Conservation (phyloP, 2,329 filamentous ascomycete species). For the Talaromyces amestolkiae region DNA sequence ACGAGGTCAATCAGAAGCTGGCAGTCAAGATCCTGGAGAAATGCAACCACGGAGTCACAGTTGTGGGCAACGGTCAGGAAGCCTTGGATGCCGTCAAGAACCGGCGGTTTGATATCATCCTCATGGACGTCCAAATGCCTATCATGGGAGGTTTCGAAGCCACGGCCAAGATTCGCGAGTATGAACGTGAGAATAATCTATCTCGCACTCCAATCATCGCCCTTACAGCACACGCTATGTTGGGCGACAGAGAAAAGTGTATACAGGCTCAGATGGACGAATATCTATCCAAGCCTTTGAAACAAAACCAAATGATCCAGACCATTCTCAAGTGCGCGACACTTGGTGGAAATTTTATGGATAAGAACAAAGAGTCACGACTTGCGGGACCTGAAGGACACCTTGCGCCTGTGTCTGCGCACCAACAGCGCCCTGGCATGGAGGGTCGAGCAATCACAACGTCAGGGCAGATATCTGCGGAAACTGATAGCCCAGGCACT, state of each 20-base stretch:
- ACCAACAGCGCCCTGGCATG: conserved; percentile 51
- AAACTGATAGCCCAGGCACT: conserved; percentile 62
- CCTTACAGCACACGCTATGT: conserved; percentile 95
- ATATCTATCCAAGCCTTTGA: conserved; percentile 92
- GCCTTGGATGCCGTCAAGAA: conserved; percentile 89
- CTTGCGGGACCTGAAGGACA: conserved; percentile 43
- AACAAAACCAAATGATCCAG: conserved; percentile 96
- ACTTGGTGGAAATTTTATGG: conserved; percentile 58
- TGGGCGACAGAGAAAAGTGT: conserved; percentile 96
- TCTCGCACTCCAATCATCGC: conserved; percentile 93
- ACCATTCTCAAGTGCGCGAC: conserved; percentile 97
- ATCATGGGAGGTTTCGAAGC: conserved; percentile 99
- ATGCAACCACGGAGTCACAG: conserved; percentile 64
- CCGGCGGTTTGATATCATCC: conserved; percentile 90
- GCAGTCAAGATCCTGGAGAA: conserved; percentile 94
- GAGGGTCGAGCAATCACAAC: conserved; percentile 68
- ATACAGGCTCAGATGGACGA: conserved; percentile 99
- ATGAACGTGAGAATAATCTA: conserved; percentile 76
- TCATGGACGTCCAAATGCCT: conserved; percentile 99
- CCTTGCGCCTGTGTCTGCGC: conserved; percentile 27
- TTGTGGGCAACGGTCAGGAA: conserved; percentile 92
- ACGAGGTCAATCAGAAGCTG: conserved; percentile 88
- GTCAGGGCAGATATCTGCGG: conserved; percentile 53
- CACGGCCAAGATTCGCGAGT: conserved; percentile 93
- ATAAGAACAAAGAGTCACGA: conserved; percentile 45